Base-by-base conservation (phyloP, 75 land plant species). In the Sequoia sempervirens region DNA sequence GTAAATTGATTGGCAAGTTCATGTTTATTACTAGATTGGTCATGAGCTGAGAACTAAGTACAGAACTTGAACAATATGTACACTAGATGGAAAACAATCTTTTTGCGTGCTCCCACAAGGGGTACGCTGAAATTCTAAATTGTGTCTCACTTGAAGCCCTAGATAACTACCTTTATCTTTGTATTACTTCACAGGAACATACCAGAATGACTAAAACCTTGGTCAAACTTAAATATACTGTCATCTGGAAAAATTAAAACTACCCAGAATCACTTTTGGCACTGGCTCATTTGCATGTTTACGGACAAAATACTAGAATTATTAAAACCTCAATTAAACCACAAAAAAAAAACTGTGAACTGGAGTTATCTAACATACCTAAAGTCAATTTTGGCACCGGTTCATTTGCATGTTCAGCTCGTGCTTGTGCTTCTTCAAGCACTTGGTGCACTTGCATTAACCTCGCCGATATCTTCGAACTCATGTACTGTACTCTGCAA, bases 331-430 rank as follows among this genome's bases (percentile, higher is more conserved):
- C n/a, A 6, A 58, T 58, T n/a, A 58, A 23, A 69, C 34, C n/a
- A 54, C 0, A 32, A 20, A 20, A 76, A 43, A 43, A 23, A 76
- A 20, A 40, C 46, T 76, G n/a, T 43, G 23, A 26, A 43, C 23
- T 43, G 50, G 30, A 78, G 45, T 26, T 23, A 78, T 26, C 7
- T 11, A 78, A 78, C 43, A 43, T 78, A 78, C 80, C 80, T 78
- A 43, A n/a, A 78, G 50, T 43, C 46, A 78, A 28, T 46, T 78
- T 78, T 43, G 80, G 80, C n/a, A 78, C 23, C 43, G 80, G 50
- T 46, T 78, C 26, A 78, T 78, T 43, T 45, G 80, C 80, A 78
- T 78, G 80, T 9, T 41, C 47, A 78, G 80, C 80, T 78, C 80
- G 80, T 23, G 80, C 45, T 45, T 76, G 47, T 23, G 28, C 80